A percentile compares a stretch with the other conserved stretches of the same genome.
Evolutionary conservation across 495 filamentous ascomycete species (phyloP).

Genomic region (Bacidia rubella): DNA sequence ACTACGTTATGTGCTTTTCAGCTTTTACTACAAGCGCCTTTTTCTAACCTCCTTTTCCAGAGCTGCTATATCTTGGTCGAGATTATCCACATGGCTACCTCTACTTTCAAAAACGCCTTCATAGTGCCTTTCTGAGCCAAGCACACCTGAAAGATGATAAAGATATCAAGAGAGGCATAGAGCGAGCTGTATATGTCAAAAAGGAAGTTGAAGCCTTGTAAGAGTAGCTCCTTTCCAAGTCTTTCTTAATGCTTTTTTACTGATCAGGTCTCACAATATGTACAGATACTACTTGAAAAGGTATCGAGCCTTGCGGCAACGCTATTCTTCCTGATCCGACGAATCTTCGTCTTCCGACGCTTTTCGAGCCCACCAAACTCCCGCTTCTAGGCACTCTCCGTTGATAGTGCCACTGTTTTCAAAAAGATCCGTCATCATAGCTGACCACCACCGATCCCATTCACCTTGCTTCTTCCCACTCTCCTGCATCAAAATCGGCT

Average conservation of each 20-base stretch:
- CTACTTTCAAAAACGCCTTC: slow-evolving; percentile 70
- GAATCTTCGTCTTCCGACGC: slow-evolving; percentile 15
- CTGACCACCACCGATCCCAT: slow-evolving; percentile 82
- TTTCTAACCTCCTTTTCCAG: too few relatives aligned
- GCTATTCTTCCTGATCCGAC: slow-evolving; percentile 45
- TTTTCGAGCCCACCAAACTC: slow-evolving; percentile 88
- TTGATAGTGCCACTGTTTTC: slow-evolving; percentile 63
- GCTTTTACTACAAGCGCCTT: too few relatives aligned
- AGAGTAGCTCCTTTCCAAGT: slow-evolving; percentile 25
- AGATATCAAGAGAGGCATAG: slow-evolving; percentile 61
- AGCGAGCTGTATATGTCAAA: slow-evolving; percentile 73
- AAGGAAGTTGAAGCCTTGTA: slow-evolving; percentile 94
- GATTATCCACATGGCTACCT: slow-evolving; percentile 79
- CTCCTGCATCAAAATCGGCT: slow-evolving; percentile 67
- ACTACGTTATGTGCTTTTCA: too few relatives aligned
- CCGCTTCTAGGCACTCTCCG: slow-evolving; percentile 85
- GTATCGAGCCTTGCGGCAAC: slow-evolving; percentile 75
- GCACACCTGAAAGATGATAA: slow-evolving; percentile 54
- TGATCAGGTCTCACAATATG: slow-evolving; percentile 13
- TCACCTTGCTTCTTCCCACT: slow-evolving; percentile 80
- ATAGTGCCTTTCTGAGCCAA: slow-evolving; percentile 71
- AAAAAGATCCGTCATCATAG: slow-evolving; percentile 73
- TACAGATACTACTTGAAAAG: slow-evolving; percentile 84
- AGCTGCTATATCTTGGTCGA: slow-evolving; percentile 70
- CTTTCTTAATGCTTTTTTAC: slow-evolving; percentile 14